Conservation (phyloP, 768 basidiomycete species). For the Boletus sp. region DNA sequence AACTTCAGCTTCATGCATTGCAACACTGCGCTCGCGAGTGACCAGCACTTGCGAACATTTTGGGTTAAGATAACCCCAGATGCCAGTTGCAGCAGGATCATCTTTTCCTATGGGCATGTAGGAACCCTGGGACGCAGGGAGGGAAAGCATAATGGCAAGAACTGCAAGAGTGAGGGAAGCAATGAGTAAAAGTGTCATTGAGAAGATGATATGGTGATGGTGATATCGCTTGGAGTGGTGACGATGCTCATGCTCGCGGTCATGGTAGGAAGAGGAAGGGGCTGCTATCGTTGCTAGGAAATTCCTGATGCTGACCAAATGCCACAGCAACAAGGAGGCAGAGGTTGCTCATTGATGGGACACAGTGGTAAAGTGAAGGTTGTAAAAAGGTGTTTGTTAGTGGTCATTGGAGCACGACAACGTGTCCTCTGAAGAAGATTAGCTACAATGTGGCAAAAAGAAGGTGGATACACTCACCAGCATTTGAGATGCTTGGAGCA, state of each 20-base stretch:
- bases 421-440: no score
- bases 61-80: conserved; percentile 74
- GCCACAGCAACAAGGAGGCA: no score
- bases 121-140: conserved; percentile 56
- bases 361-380: conserved; percentile 46
- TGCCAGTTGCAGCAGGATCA: no score
- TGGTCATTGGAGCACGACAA: no score
- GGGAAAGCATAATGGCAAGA: conserved; percentile 84
- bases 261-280: conserved; percentile 78
- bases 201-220: conserved; percentile 84
- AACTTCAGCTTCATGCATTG: conserved; percentile 82
- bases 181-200: conserved; percentile 83
- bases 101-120: conserved; percentile 32
- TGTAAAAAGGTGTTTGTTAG: background rate
- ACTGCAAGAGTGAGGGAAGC: conserved; percentile 84
- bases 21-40: conserved; percentile 75
- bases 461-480: no score
- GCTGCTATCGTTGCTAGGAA: conserved; percentile 66
- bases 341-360: conserved; percentile 62
- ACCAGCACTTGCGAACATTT: conserved; percentile 81
- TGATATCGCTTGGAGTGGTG: conserved; percentile 65
- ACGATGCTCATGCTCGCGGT: conserved; percentile 55
- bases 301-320: conserved; percentile 56
- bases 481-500: no score
- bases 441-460: no score